Conservation (phyloP, 192 early-diverging fungal genomes). For the Mortierella alpina region DNA sequence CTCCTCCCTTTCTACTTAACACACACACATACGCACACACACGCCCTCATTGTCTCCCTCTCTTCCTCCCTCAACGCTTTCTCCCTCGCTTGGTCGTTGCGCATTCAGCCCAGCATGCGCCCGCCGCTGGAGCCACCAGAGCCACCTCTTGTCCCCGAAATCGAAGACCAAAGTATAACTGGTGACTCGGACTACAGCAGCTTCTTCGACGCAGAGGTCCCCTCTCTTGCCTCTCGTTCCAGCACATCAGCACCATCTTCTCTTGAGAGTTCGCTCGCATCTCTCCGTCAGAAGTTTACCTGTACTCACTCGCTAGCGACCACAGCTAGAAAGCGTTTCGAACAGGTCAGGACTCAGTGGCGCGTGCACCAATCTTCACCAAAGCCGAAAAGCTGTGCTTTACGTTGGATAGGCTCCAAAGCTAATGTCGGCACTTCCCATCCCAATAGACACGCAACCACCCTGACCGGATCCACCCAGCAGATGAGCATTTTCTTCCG, state of each 20-base stretch:
- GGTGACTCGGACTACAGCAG: conserved; percentile 18
- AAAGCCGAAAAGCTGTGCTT: too few relatives aligned
- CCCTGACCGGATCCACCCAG: conserved; percentile 32
- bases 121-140: too few relatives aligned
- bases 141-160: too few relatives aligned
- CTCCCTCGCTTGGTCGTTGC: too few relatives aligned
- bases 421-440: not conserved
- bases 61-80: too few relatives aligned
- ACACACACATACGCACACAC: too few relatives aligned
- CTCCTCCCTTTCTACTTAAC: too few relatives aligned
- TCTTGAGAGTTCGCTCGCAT: not conserved
- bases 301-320: conserved; percentile 25
- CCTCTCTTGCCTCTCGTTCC: conserved; percentile 1
- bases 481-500: conserved; percentile 28
- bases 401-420: not conserved
- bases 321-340: conserved; percentile 15
- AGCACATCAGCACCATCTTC: not conserved
- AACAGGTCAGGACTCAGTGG: conserved; percentile 12
- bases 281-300: conserved; percentile 28
- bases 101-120: too few relatives aligned
- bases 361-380: not conserved
- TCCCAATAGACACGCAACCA: conserved; percentile 18
- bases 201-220: conserved; percentile 8
- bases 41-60: too few relatives aligned
- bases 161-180: not conserved